Conservation (phyloP, 768 basidiomycete genomes). For the Amanita muscaria region DNA sequence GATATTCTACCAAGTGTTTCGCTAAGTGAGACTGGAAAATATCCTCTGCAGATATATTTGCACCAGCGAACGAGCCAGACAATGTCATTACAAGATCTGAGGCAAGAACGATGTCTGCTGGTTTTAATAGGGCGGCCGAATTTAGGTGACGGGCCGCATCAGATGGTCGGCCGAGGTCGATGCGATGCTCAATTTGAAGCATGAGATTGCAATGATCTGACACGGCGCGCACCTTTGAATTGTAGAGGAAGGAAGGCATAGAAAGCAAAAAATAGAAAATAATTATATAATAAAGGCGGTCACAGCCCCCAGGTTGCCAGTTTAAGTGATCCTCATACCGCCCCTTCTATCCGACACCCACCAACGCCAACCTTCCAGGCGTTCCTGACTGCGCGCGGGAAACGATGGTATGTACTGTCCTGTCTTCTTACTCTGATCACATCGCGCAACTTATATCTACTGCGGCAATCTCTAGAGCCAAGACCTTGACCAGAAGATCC, state of each 20-base stretch:
- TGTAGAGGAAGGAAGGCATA: background rate
- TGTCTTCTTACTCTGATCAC: conserved; percentile 2
- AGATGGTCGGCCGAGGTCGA: conserved; percentile 20
- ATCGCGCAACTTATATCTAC: conserved; percentile 14
- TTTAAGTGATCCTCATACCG: background rate
- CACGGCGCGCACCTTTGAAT: conserved; percentile 11
- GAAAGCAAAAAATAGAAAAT: conserved; percentile 2
- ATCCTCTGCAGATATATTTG: conserved; percentile 26
- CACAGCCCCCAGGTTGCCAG: conserved; percentile 14
- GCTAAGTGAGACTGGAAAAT: conserved; percentile 43
- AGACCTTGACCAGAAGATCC: conserved; percentile 89
- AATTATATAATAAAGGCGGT: conserved; percentile 15
- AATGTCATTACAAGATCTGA: conserved; percentile 45
- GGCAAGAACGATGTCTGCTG: conserved; percentile 40
- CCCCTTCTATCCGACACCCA: conserved; percentile 10
- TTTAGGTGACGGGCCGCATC: conserved; percentile 35
- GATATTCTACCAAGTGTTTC: conserved; percentile 38
- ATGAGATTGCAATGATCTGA: conserved; percentile 34
- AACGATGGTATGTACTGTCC: conserved; percentile 19
- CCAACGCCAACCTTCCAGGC: conserved; percentile 19
- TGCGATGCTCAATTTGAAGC: background rate
- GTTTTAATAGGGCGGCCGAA: conserved; percentile 27
- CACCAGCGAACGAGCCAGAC: conserved; percentile 43
- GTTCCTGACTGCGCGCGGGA: conserved; percentile 10
- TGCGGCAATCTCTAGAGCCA: conserved; percentile 29